Evolutionary conservation across 371 early-diverging fungal genomes (phyloP), one percentile per base, ranked within the genome.

Genomic region (Circinella umbellata): DNA sequence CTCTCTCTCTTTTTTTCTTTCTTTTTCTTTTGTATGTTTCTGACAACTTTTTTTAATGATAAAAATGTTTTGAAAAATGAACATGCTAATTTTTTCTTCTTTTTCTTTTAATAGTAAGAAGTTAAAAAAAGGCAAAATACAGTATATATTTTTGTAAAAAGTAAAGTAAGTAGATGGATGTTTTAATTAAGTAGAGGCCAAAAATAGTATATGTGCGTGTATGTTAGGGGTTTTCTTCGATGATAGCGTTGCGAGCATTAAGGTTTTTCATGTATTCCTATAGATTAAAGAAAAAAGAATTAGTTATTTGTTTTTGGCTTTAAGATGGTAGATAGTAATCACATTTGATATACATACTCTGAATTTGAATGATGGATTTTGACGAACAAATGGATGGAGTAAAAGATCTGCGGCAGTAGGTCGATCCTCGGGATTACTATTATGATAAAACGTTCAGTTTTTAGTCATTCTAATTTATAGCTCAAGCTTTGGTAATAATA

Each of bases 321-420:
- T 27, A 27, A 27, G 27, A 27, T 27, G 27, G 27, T 27, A 27
- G 27, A 27, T 42, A 42, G 3, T 42, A 42, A 42, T 3, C 42
- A 42, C 11, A 42, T 42, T 3, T 9, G 6, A n/a, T 17, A 8
- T 4, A 51, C 51, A 17, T 79, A 81, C 89, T 69, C 83, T 84
- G 69, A 90, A 89, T 64, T 88, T 85, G 59, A 86, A 90, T 36
- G 80, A 75, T 18, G 82, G 73, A 39, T 88, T 83, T 55, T 83
- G 80, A 46, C 81, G 79, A 46, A 82, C 82, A 75, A 88, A 90
- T 11, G 86, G 76, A 73, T 90, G 86, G 1, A 70, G 55, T 13
- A 89, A 72, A 55, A 95, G 79, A 39, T 92, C 83, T 10, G 79
- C 73, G 0, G 94, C 95, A 0, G 92, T 86, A 59, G 91, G 89